Conservation (phyloP, 1,284 basidiomycete species). For the Apiotrichum gamsii region DNA sequence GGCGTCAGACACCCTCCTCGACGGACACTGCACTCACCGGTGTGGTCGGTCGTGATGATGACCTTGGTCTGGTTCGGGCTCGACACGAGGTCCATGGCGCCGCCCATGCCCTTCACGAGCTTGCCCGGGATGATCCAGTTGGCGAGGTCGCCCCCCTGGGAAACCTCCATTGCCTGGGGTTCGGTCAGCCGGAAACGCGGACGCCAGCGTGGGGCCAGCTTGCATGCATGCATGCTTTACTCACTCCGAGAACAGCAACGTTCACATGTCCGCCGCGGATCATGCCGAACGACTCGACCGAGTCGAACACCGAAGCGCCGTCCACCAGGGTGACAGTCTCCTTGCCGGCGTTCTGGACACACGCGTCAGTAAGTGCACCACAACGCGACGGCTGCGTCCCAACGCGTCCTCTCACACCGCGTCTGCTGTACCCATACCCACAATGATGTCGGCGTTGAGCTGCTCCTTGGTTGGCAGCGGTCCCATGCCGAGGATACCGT, state of each 20-base stretch:
- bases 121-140: slow-evolving; percentile 98
- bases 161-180: slow-evolving; percentile 66
- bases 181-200: slow-evolving; percentile 2
- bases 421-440: too few species aligned
- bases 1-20: too few species aligned
- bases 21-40: too few species aligned
- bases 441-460: slow-evolving; percentile 82
- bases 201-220: too few species aligned
- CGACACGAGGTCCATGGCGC: slow-evolving; percentile 92
- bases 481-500: slow-evolving; percentile 91
- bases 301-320: slow-evolving; percentile 79
- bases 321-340: slow-evolving; percentile 89
- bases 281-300: slow-evolving; percentile 67
- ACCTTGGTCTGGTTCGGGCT: slow-evolving; percentile 77
- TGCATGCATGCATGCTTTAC: background rate
- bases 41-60: slow-evolving; percentile 18
- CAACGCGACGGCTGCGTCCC: too few species aligned
- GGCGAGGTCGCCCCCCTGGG: slow-evolving; percentile 79
- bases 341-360: slow-evolving; percentile 85
- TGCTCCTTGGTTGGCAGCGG: slow-evolving; percentile 80
- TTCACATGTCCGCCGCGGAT: slow-evolving; percentile 93
- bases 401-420: too few species aligned
- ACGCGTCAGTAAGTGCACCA: too few species aligned
- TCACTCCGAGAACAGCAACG: slow-evolving; percentile 71
- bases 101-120: slow-evolving; percentile 84